phyloP scores from a whole-genome alignment of 768 basidiomycete genomes.

The Serendipita indica region DNA sequence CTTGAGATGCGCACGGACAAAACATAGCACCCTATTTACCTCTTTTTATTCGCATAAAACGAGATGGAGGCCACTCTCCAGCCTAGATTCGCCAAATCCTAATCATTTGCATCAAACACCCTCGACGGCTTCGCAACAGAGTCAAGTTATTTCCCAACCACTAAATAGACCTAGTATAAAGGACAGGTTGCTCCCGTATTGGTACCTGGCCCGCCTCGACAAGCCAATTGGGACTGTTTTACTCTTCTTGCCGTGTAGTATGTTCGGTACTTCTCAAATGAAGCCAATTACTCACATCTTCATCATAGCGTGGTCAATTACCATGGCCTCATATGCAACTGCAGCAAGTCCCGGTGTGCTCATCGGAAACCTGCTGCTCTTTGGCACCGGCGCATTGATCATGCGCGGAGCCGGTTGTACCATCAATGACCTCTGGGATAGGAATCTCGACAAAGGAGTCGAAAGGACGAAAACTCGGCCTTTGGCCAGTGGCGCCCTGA shows the following conservation, averaged over 20 bases:
- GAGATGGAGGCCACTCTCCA: neutral
- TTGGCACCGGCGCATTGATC: slow-evolving; percentile 78
- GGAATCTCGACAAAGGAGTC: slow-evolving; percentile 77
- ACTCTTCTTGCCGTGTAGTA: slow-evolving; percentile 89
- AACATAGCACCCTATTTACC: neutral
- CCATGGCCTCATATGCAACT: slow-evolving; percentile 81
- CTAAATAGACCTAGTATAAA: too few relatives aligned
- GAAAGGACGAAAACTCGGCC: slow-evolving; percentile 81
- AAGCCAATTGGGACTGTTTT: slow-evolving; percentile 92
- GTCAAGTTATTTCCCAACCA: too few relatives aligned
- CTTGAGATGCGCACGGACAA: neutral
- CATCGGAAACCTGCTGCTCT: slow-evolving; percentile 62
- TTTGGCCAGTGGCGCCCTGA: slow-evolving; percentile 70
- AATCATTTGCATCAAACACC: too few relatives aligned
- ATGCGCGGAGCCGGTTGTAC: slow-evolving; percentile 99
- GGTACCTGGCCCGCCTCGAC: slow-evolving; percentile 77
- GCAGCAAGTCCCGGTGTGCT: slow-evolving; percentile 52
- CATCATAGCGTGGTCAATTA: slow-evolving; percentile 94
- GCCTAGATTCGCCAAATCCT: neutral
- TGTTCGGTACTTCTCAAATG: slow-evolving; percentile 20
- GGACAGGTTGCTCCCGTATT: slow-evolving; percentile 44
- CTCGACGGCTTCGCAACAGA: too few relatives aligned
- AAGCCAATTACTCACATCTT: neutral
- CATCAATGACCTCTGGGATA: slow-evolving; percentile 99
- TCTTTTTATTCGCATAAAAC: neutral